These are phyloP conservation scores for Trichoderma koningii DNA, from an alignment of 2,329 filamentous ascomycete species.

Conservation along the genomic window DNA sequence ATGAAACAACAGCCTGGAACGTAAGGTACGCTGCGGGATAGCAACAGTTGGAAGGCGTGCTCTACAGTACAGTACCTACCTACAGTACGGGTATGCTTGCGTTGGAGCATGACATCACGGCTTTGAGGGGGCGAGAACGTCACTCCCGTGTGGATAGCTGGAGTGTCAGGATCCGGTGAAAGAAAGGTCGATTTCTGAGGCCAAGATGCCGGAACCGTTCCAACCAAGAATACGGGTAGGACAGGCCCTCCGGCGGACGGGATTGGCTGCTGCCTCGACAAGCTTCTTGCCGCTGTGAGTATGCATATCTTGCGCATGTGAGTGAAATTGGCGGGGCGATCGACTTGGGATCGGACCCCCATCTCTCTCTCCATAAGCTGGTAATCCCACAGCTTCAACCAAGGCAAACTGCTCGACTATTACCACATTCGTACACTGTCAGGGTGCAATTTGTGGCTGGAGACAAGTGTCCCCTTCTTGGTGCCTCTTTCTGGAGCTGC, in stretches of 20 bases:
- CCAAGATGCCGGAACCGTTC: neutral
- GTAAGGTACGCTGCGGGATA: neutral
- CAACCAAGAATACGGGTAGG: too few species aligned
- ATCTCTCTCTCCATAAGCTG: neutral
- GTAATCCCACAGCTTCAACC: too few species aligned
- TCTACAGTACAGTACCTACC: too few species aligned
- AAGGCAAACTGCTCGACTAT: too few species aligned
- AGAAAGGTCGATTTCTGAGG: neutral
- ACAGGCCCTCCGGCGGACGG: too few species aligned
- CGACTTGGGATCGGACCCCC: too few species aligned
- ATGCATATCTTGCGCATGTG: too few species aligned
- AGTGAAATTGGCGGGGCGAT: too few species aligned
- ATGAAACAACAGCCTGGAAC: neutral
- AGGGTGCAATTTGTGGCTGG: conserved; percentile 4
- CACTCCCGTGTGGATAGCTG: neutral
- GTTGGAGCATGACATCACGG: conserved; percentile 23
- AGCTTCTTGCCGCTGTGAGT: too few species aligned
- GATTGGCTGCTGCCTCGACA: neutral
- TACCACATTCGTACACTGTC: too few species aligned
- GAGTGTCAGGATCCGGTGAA: neutral
- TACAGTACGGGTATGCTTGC: neutral
- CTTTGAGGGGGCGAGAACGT: conserved; percentile 1
- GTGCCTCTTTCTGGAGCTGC: neutral
- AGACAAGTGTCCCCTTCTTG: neutral
- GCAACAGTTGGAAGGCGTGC: neutral